These are phyloP conservation scores for Pseudisothecium myosuroides DNA, from an alignment of 225 moss, liverwort and hornwort genomes.

Conservation along the genomic window DNA sequence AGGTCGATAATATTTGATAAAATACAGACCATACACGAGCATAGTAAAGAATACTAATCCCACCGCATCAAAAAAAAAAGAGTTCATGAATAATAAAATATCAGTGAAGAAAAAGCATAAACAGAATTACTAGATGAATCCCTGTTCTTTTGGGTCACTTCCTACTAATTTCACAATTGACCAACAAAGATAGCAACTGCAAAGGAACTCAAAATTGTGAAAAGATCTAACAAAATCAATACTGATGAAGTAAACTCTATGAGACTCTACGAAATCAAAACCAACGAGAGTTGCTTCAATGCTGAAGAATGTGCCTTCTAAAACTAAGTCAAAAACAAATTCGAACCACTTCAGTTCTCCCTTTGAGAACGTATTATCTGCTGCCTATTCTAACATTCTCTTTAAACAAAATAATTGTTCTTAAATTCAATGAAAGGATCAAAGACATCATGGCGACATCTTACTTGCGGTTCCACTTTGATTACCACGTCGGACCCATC, in stretches of 20 bases:
- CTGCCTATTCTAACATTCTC: neutral
- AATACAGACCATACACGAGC: neutral
- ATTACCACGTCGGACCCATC: slow-evolving; percentile 29
- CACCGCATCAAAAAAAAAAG: neutral
- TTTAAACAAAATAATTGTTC: neutral
- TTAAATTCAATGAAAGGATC: neutral
- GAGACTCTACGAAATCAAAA: neutral
- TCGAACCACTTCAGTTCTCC: neutral
- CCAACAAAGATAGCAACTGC: neutral
- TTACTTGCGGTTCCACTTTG: slow-evolving; percentile 45
- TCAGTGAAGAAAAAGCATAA: neutral
- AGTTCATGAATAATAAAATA: neutral
- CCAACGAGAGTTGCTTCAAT: neutral
- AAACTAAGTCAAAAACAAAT: neutral
- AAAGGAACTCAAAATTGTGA: neutral
- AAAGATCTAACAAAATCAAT: neutral
- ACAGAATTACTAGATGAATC: neutral
- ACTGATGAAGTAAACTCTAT: neutral
- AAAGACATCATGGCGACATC: neutral
- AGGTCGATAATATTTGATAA: neutral
- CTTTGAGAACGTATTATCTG: neutral
- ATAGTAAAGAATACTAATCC: neutral
- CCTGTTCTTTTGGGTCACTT: neutral
- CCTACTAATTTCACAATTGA: neutral
- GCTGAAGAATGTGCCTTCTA: neutral